phyloP scores from a whole-genome alignment of 148 eudicot species.

The Rhododendron mucronatum region DNA sequence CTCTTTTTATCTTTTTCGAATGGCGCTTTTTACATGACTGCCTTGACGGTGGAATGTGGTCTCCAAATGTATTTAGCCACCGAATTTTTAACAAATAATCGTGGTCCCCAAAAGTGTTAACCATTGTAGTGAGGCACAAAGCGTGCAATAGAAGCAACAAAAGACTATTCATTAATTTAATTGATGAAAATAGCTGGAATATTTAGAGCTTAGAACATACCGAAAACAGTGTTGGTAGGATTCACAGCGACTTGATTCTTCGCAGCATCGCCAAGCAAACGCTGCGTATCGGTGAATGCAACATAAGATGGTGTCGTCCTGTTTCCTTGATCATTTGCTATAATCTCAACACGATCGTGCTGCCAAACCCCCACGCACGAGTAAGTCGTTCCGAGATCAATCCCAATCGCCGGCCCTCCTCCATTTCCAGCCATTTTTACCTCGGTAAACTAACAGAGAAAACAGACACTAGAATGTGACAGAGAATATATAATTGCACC shows the following conservation, averaged over 20 bases:
- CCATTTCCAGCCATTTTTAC: slow-evolving; percentile 9
- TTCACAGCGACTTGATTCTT: slow-evolving; percentile 18
- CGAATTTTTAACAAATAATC: too few relatives aligned
- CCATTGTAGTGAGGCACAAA: too few relatives aligned
- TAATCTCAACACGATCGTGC: slow-evolving; percentile 12
- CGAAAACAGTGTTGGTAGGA: slow-evolving; percentile 15
- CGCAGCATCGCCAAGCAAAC: slow-evolving; percentile 12
- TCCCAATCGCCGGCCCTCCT: slow-evolving; percentile 11
- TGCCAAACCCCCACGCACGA: slow-evolving; percentile 11
- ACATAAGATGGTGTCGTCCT: slow-evolving; percentile 19
- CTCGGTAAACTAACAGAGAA: background rate
- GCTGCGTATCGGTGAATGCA: slow-evolving; percentile 16
- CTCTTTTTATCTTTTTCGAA: too few relatives aligned
- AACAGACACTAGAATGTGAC: background rate
- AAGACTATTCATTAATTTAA: too few relatives aligned
- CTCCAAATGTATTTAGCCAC: too few relatives aligned
- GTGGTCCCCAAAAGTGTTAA: too few relatives aligned
- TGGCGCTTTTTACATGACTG: too few relatives aligned
- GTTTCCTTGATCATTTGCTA: slow-evolving; percentile 14
- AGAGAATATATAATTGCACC: background rate
- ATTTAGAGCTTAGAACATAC: background rate
- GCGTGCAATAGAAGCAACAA: background rate
- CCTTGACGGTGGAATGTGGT: too few relatives aligned
- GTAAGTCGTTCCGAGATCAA: slow-evolving; percentile 7
- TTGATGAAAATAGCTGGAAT: background rate